phyloP scores from a whole-genome alignment of 2,329 filamentous ascomycete species.

The Akanthomyces uredinophilus region DNA sequence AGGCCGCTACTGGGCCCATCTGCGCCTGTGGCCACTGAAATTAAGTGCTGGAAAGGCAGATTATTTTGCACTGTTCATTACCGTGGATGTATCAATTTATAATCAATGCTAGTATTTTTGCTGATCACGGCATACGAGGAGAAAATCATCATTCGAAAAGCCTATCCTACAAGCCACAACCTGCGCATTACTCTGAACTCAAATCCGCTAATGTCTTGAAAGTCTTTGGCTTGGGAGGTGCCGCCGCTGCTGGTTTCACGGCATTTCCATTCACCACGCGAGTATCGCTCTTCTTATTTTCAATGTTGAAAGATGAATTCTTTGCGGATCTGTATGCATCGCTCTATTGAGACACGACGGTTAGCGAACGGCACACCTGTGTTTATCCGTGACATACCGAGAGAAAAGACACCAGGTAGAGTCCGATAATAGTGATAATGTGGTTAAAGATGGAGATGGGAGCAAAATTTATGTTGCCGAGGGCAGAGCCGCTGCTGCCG shows the following conservation, averaged over 20 bases:
- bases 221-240: conserved; percentile 20
- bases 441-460: conserved; percentile 43
- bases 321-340: conserved; percentile 59
- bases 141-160: background rate
- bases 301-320: conserved; percentile 53
- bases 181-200: conserved; percentile 24
- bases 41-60: no score
- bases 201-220: conserved; percentile 54
- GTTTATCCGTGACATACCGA: conserved; percentile 39
- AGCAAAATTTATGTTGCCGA: conserved; percentile 25
- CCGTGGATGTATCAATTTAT: no score
- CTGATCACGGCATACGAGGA: background rate
- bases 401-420: conserved; percentile 59
- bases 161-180: background rate
- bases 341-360: conserved; percentile 35
- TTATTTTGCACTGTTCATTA: no score
- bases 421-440: conserved; percentile 51
- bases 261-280: conserved; percentile 15
- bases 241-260: conserved; percentile 28
- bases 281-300: conserved; percentile 31
- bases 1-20: conserved; percentile 1
- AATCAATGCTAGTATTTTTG: no score
- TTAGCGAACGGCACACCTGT: conserved; percentile 17
- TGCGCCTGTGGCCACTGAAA: background rate
- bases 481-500: conserved; percentile 15